These are phyloP conservation scores for Bacidia gigantensis DNA, from an alignment of 495 filamentous ascomycete species.

Conservation along the genomic window DNA sequence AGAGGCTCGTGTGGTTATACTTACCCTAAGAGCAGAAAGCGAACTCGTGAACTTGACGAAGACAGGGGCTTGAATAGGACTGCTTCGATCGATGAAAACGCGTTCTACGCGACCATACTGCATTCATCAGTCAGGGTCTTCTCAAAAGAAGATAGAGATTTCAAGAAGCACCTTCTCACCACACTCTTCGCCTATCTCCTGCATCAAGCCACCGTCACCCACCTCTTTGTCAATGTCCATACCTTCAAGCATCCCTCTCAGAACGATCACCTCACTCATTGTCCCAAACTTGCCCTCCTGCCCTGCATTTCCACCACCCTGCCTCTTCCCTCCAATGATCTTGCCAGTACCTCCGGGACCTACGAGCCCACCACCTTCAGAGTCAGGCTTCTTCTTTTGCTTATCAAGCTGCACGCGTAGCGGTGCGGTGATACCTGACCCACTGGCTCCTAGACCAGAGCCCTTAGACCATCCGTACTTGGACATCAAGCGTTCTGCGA, in stretches of 20 bases:
- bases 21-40: slow-evolving; percentile 66
- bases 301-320: slow-evolving; percentile 28
- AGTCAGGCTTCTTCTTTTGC: slow-evolving; percentile 59
- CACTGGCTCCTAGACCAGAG: slow-evolving; percentile 66
- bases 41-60: slow-evolving; percentile 83
- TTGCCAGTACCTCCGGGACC: slow-evolving; percentile 56
- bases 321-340: slow-evolving; percentile 59
- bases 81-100: slow-evolving; percentile 52
- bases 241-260: slow-evolving; percentile 69
- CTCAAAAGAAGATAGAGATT: neutral
- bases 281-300: slow-evolving; percentile 52
- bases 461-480: slow-evolving; percentile 88
- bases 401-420: slow-evolving; percentile 74
- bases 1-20: slow-evolving; percentile 19
- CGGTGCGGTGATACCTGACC: slow-evolving; percentile 68
- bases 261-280: slow-evolving; percentile 66
- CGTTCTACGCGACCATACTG: slow-evolving; percentile 79
- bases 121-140: slow-evolving; percentile 5
- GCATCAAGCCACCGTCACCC: slow-evolving; percentile 55
- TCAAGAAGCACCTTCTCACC: slow-evolving; percentile 47
- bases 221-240: slow-evolving; percentile 61
- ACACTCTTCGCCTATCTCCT: slow-evolving; percentile 93
- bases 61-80: slow-evolving; percentile 44
- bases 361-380: slow-evolving; percentile 66
- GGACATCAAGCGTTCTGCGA: slow-evolving; percentile 71